Percentiles rank a stretch among this genome's conserved stretches.
Conservation (phyloP, 2,329 filamentous ascomycete genomes). For the Alternaria longipes region DNA sequence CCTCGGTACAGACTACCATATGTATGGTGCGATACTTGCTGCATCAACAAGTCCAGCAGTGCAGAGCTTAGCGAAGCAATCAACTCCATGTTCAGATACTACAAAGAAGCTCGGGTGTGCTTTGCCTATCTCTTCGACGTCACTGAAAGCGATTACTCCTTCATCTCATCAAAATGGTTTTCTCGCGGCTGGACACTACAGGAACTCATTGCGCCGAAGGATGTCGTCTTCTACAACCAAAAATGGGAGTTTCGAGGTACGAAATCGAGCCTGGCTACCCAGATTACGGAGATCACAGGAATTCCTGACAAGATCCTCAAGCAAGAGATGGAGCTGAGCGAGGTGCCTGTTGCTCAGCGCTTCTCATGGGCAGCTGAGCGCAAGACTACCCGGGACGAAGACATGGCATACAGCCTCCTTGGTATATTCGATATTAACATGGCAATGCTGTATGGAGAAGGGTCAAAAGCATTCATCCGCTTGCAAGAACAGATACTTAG, state of each 20-base stretch:
- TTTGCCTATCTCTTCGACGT: constrained; percentile 24
- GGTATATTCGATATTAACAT: constrained; percentile 26
- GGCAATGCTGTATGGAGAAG: constrained; percentile 25
- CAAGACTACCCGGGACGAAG: constrained; percentile 29
- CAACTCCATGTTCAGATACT: constrained; percentile 21
- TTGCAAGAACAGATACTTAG: constrained; percentile 21
- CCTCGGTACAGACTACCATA: constrained; percentile 8
- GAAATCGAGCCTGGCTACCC: constrained; percentile 1
- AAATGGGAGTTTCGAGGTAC: constrained; percentile 17
- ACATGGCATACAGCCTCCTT: constrained; percentile 27
- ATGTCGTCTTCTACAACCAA: constrained; percentile 19
- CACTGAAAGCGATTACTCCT: not conserved
- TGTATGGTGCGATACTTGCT: constrained; percentile 31
- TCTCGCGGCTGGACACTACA: constrained; percentile 12
- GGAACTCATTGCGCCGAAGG: constrained; percentile 22
- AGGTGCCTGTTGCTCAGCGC: constrained; percentile 21
- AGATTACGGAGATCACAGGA: constrained; percentile 16
- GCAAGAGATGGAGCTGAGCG: constrained; percentile 2
- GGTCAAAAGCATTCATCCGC: constrained; percentile 17
- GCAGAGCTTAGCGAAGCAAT: constrained; percentile 12
- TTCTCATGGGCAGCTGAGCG: constrained; percentile 32
- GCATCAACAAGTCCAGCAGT: constrained; percentile 25
- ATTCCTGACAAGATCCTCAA: constrained; percentile 15
- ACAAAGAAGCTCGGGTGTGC: constrained; percentile 20
- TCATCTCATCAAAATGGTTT: constrained; percentile 26